These are phyloP conservation scores for Ogataea methylovora DNA, from an alignment of 805 yeast species.

Conservation along the genomic window DNA sequence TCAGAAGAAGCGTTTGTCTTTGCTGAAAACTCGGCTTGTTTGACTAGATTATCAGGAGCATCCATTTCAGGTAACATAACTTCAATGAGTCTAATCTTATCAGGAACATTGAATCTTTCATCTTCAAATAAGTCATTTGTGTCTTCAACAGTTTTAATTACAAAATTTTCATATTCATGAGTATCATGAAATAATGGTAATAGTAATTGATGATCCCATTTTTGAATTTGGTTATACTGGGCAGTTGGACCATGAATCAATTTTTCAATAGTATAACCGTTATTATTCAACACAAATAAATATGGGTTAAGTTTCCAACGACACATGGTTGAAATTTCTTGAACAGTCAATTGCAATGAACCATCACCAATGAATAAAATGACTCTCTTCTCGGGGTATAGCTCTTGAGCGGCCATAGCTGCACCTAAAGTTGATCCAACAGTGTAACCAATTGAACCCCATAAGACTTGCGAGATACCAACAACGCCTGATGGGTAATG, in stretches of 20 bases:
- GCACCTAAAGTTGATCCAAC: constrained; percentile 67
- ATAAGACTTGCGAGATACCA: constrained; percentile 68
- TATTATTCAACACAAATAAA: constrained; percentile 62
- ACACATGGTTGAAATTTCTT: constrained; percentile 63
- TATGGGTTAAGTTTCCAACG: constrained; percentile 63
- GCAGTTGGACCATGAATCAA: constrained; percentile 65
- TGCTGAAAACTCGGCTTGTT: constrained; percentile 53
- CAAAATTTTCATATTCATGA: constrained; percentile 42
- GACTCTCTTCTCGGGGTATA: constrained; percentile 54
- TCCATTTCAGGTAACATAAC: constrained; percentile 63
- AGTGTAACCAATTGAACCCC: constrained; percentile 72
- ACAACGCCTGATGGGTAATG: constrained; percentile 54
- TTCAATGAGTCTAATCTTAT: constrained; percentile 59
- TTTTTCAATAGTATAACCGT: constrained; percentile 71
- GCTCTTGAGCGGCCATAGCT: constrained; percentile 57
- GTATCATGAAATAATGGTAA: constrained; percentile 55
- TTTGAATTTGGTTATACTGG: constrained; percentile 57
- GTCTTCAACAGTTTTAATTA: constrained; percentile 51
- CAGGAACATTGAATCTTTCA: constrained; percentile 42
- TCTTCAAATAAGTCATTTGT: constrained; percentile 42
- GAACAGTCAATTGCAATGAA: constrained; percentile 67
- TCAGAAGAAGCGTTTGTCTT: constrained; percentile 17
- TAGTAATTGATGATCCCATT: constrained; percentile 57
- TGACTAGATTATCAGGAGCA: constrained; percentile 59
- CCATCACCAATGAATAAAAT: constrained; percentile 70